These are phyloP conservation scores for Xenosphaeropsis pyriputrescens DNA, from an alignment of 2,329 filamentous ascomycete species.

Conservation along the genomic window DNA sequence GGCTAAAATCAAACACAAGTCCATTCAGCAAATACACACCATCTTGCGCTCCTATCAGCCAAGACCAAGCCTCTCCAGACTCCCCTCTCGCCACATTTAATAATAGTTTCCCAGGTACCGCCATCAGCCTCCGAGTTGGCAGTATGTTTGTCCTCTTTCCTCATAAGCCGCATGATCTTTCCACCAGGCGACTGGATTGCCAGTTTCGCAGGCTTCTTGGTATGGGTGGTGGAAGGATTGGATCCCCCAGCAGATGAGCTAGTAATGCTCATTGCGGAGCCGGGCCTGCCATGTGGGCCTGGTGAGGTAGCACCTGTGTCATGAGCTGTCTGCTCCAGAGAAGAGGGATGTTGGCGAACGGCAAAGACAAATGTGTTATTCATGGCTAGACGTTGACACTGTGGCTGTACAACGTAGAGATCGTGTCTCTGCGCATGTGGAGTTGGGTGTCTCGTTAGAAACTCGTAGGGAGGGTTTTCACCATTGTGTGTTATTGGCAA, in stretches of 20 bases:
- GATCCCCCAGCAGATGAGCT: slow-evolving; percentile 41
- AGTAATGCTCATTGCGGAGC: slow-evolving; percentile 51
- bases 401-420: slow-evolving; percentile 90
- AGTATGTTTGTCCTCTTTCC: slow-evolving; percentile 52
- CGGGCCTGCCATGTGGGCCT: slow-evolving; percentile 44
- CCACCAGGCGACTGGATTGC: slow-evolving; percentile 89
- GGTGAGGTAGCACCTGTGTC: slow-evolving; percentile 26
- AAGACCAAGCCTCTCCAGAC: slow-evolving; percentile 71
- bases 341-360: slow-evolving; percentile 80
- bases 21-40: slow-evolving; percentile 93
- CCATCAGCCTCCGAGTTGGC: slow-evolving; percentile 51
- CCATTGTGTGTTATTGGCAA: slow-evolving; percentile 84
- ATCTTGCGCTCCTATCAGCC: slow-evolving; percentile 69
- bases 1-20: slow-evolving; percentile 14
- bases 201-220: slow-evolving; percentile 82
- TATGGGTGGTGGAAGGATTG: slow-evolving; percentile 37
- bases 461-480: slow-evolving; percentile 88
- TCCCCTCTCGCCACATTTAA: slow-evolving; percentile 74
- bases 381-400: slow-evolving; percentile 73
- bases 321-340: slow-evolving; percentile 25
- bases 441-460: slow-evolving; percentile 83
- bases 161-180: slow-evolving; percentile 80
- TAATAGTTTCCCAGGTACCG: slow-evolving; percentile 76
- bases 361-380: slow-evolving; percentile 98
- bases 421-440: slow-evolving; percentile 96